phyloP scores from a whole-genome alignment of 495 filamentous ascomycete genomes.

The Annulohypoxylon maeteangense region DNA sequence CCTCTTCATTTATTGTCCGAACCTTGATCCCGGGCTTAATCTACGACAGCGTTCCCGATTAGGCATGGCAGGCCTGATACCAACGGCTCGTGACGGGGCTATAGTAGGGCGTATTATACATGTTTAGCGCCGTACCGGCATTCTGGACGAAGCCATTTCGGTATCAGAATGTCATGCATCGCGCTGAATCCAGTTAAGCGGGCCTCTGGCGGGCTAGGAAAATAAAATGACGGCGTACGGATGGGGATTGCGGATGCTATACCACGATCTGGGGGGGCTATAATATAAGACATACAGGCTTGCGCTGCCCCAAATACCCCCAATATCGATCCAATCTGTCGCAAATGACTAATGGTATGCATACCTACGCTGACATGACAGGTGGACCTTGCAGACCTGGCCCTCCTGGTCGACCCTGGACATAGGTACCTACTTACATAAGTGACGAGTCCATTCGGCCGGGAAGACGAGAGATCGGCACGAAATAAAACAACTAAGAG shows the following conservation, averaged over 20 bases:
- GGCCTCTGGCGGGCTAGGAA: not conserved
- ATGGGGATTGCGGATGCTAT: not conserved
- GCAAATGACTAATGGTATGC: not conserved
- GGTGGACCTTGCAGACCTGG: not conserved
- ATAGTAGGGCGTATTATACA: conserved; percentile 10
- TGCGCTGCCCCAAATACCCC: not conserved
- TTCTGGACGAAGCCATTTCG: not conserved
- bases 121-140: conserved; percentile 9
- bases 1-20: not conserved
- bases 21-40: not conserved
- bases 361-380: not conserved
- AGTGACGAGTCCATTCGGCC: not conserved
- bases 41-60: not conserved
- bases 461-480: not conserved
- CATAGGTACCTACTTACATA: not conserved
- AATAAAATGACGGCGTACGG: not conserved
- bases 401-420: not conserved
- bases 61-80: not conserved
- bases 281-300: not conserved
- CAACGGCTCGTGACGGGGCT: not conserved
- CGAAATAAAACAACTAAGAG: conserved; percentile 8
- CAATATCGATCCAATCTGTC: not conserved
- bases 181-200: not conserved
- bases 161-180: not conserved
- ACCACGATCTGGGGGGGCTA: not conserved